These are phyloP conservation scores for Plectosphaerella sp. DNA, from an alignment of 2,329 filamentous ascomycete genomes.

Conservation along the genomic window DNA sequence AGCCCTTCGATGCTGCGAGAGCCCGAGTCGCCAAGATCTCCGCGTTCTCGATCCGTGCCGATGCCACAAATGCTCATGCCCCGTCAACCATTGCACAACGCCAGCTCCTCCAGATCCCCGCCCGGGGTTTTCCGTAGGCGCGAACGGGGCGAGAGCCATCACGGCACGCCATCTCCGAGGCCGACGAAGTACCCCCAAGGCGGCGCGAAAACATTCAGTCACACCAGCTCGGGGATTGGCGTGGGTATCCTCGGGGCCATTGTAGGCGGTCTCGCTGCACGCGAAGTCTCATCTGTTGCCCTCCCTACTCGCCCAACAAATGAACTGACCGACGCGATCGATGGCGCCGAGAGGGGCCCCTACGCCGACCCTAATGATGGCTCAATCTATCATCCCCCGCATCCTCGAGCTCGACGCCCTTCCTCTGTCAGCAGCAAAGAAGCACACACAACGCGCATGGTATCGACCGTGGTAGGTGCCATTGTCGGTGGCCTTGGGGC, in stretches of 20 bases:
- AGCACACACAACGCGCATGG: constrained; percentile 27
- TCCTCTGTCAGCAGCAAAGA: constrained; percentile 8
- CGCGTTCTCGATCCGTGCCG: constrained; percentile 13
- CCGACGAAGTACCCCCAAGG: constrained; percentile 35
- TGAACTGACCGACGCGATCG: background rate
- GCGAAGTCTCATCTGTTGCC: constrained; percentile 40
- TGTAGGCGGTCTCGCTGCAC: constrained; percentile 48
- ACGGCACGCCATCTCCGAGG: constrained; percentile 14
- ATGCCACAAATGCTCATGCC: constrained; percentile 3
- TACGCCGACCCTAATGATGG: background rate
- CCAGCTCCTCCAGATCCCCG: constrained; percentile 15
- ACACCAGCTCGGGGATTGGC: constrained; percentile 43
- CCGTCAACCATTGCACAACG: background rate
- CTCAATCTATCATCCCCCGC: background rate
- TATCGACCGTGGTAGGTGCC: constrained; percentile 49
- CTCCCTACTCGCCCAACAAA: background rate
- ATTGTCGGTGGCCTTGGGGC: constrained; percentile 51
- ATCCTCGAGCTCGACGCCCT: constrained; percentile 1
- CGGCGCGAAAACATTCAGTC: constrained; percentile 41
- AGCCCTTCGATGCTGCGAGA: no score
- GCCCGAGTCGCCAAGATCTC: background rate
- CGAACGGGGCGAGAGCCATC: background rate
- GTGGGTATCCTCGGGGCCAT: constrained; percentile 49
- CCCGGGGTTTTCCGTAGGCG: constrained; percentile 1
- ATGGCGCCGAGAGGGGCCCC: background rate